phyloP scores from a whole-genome alignment of 805 yeast species.

The Myxozyma udenii region DNA sequence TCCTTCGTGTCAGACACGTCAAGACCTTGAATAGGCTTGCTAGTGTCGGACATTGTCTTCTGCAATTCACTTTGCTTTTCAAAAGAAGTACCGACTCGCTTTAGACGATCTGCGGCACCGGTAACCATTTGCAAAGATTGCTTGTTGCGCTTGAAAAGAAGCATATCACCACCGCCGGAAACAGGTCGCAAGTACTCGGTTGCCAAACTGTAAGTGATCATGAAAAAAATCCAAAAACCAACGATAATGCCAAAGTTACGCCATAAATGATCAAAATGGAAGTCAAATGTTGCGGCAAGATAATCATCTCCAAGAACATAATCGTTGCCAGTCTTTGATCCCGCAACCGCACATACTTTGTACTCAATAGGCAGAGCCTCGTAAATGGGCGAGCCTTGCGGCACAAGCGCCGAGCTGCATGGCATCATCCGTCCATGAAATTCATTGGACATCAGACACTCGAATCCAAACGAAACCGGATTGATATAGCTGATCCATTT shows the following conservation, averaged over 20 bases:
- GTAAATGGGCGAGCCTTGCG: conserved; percentile 39
- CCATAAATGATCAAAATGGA: conserved; percentile 52
- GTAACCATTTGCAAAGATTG: not conserved
- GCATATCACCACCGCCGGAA: conserved; percentile 4
- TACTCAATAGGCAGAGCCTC: conserved; percentile 30
- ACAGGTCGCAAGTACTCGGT: conserved; percentile 2
- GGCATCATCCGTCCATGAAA: conserved; percentile 42
- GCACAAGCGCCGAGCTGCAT: conserved; percentile 42
- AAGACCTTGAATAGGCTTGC: not conserved
- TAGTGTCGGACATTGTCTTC: not conserved
- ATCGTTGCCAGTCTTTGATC: conserved; percentile 52
- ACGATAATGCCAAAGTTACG: conserved; percentile 36
- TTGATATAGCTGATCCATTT: conserved; percentile 49
- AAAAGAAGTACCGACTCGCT: not conserved
- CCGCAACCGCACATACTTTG: conserved; percentile 54
- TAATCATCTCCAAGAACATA: conserved; percentile 54
- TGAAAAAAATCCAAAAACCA: conserved; percentile 50
- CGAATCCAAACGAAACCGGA: conserved; percentile 47
- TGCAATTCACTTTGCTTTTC: not conserved
- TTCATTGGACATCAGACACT: conserved; percentile 47
- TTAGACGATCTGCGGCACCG: not conserved
- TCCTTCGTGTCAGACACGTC: conserved; percentile 53
- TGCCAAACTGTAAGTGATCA: conserved; percentile 41
- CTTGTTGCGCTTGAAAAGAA: conserved; percentile 4
- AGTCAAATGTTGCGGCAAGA: conserved; percentile 45